Evolutionary conservation across 257 asterid genomes (phyloP).

Genomic region (Haberlea rhodopensis): DNA sequence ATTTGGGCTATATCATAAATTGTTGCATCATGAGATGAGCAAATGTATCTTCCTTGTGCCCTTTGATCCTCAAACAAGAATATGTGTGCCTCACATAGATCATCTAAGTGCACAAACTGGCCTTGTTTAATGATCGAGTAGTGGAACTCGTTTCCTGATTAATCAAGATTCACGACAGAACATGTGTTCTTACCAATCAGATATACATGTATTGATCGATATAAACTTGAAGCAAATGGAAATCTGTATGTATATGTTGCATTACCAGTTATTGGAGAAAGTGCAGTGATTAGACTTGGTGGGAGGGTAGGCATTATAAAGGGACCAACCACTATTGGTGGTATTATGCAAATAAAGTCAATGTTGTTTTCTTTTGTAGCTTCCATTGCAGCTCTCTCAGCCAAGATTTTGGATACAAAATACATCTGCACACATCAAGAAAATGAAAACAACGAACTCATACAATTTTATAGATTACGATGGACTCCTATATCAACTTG

Average conservation of each 20-base stretch:
- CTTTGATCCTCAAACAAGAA: constrained; percentile 82
- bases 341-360: constrained; percentile 72
- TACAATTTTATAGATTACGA: no score
- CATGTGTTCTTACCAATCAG: background rate
- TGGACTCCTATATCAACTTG: no score
- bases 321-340: constrained; percentile 86
- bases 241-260: no score
- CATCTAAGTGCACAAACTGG: constrained; percentile 82
- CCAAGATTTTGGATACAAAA: constrained; percentile 71
- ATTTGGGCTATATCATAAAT: constrained; percentile 60
- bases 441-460: no score
- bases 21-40: constrained; percentile 81
- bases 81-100: constrained; percentile 83
- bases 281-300: constrained; percentile 86
- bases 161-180: background rate
- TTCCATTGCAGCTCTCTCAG: constrained; percentile 70
- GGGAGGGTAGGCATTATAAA: constrained; percentile 76
- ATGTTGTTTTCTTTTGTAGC: constrained; percentile 59
- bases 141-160: constrained; percentile 73
- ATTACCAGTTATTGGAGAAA: constrained; percentile 73
- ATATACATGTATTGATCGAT: background rate
- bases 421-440: constrained; percentile 59
- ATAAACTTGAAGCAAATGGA: background rate
- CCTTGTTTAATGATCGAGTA: constrained; percentile 84
- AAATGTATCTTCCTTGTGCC: constrained; percentile 76